Evolutionary conservation across 768 basidiomycete genomes (phyloP).

Genomic region (Suillus subluteus): DNA sequence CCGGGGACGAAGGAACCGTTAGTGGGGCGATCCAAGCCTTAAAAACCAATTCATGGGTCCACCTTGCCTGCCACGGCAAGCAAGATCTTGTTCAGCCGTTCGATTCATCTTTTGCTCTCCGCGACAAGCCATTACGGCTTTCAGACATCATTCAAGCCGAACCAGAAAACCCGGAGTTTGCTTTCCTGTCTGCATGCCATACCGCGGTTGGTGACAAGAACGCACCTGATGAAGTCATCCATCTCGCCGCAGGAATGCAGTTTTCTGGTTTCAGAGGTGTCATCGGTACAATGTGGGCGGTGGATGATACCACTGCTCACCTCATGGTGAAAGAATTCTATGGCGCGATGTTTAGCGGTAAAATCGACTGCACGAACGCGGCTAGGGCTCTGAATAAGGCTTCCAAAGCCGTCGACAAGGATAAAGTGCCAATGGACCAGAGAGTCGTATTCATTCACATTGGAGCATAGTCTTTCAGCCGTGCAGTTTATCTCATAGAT

Average conservation of each 20-base stretch:
- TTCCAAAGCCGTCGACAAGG: constrained; percentile 24
- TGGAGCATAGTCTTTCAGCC: constrained; percentile 16
- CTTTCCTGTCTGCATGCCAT: constrained; percentile 40
- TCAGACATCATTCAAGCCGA: constrained; percentile 26
- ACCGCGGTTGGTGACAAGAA: constrained; percentile 27
- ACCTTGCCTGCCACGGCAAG: constrained; percentile 37
- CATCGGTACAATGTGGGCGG: constrained; percentile 40
- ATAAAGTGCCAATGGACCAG: constrained; percentile 26
- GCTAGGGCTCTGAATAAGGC: constrained; percentile 26
- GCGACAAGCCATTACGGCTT: constrained; percentile 26
- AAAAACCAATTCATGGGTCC: constrained; percentile 28
- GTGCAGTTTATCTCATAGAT: background rate
- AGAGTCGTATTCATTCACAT: constrained; percentile 33
- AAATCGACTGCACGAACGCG: constrained; percentile 20
- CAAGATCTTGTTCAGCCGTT: constrained; percentile 28
- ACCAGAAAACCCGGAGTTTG: constrained; percentile 27
- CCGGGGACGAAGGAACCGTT: constrained; percentile 18
- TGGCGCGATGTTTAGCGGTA: constrained; percentile 17
- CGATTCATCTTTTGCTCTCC: constrained; percentile 28
- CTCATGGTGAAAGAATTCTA: constrained; percentile 30
- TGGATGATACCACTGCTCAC: constrained; percentile 28
- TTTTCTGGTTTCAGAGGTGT: constrained; percentile 39
- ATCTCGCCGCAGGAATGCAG: constrained; percentile 40
- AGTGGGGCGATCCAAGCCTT: constrained; percentile 21
- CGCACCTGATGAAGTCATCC: constrained; percentile 36